phyloP scores from a whole-genome alignment of 2,329 filamentous ascomycete species.

The Phialemoniopsis sp. region DNA sequence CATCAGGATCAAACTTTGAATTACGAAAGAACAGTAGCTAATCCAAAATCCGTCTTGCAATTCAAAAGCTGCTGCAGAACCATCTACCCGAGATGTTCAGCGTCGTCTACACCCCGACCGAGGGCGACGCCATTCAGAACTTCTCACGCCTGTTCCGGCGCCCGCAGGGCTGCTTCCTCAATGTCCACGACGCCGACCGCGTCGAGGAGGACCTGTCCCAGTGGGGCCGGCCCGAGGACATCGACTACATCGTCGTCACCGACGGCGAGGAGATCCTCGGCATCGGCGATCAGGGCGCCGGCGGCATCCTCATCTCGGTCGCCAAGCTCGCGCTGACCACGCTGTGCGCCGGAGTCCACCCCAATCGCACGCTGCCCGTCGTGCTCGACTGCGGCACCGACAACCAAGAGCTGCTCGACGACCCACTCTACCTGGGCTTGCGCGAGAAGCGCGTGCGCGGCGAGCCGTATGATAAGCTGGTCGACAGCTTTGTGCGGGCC shows the following conservation, averaged over 20 bases:
- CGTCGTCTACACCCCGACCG: constrained; percentile 87
- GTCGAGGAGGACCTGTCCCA: constrained; percentile 64
- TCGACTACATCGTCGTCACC: constrained; percentile 86
- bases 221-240: constrained; percentile 67
- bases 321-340: constrained; percentile 83
- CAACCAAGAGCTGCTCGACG: constrained; percentile 69
- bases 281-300: constrained; percentile 85
- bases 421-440: constrained; percentile 77
- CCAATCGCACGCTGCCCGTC: constrained; percentile 72
- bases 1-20: neutral
- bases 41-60: too few relatives aligned
- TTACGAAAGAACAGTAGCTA: too few relatives aligned
- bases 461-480: constrained; percentile 69
- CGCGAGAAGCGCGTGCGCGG: constrained; percentile 63
- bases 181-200: constrained; percentile 63
- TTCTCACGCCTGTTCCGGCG: constrained; percentile 74
- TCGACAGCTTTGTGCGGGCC: constrained; percentile 68
- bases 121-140: constrained; percentile 83
- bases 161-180: constrained; percentile 78
- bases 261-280: constrained; percentile 72
- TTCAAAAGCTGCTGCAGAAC: constrained; percentile 67
- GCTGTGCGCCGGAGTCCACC: constrained; percentile 81
- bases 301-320: constrained; percentile 77
- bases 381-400: constrained; percentile 84
- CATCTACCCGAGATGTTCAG: constrained; percentile 86